Evolutionary conservation across 495 filamentous ascomycete species (phyloP).

Genomic region (Trichodelitschia bisporula): DNA sequence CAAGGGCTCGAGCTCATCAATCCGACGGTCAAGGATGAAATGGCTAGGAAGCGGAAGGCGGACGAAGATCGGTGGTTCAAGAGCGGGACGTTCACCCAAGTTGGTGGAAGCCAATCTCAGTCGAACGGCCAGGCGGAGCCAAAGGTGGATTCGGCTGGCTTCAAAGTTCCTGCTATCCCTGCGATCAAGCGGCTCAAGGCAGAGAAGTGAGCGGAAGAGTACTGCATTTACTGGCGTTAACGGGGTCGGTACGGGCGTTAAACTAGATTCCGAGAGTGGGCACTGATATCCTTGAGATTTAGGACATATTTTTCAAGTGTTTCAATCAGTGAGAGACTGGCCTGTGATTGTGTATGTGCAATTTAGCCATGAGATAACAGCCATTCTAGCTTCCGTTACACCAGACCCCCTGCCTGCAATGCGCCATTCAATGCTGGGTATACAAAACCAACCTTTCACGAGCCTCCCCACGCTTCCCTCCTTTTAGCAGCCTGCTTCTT

Average conservation of each 20-base stretch:
- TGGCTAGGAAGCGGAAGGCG: slow-evolving; percentile 57
- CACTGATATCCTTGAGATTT: too few species aligned
- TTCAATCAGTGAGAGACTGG: too few species aligned
- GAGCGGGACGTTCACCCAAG: slow-evolving; percentile 82
- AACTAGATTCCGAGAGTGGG: too few species aligned
- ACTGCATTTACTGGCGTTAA: too few species aligned
- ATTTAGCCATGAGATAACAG: too few species aligned
- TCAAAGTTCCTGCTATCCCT: slow-evolving; percentile 19
- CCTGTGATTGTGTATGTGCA: too few species aligned
- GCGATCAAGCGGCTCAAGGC: slow-evolving; percentile 12
- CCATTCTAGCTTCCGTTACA: too few species aligned
- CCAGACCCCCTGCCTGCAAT: too few species aligned
- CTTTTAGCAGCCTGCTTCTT: slow-evolving; percentile 44
- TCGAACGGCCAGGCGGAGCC: slow-evolving; percentile 5
- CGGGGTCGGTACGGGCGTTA: too few species aligned
- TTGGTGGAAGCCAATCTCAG: slow-evolving; percentile 25
- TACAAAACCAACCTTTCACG: too few species aligned
- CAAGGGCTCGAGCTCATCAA: slow-evolving; percentile 92
- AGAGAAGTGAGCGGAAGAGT: slow-evolving; percentile 6
- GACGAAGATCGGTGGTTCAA: slow-evolving; percentile 94
- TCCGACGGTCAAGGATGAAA: slow-evolving; percentile 64
- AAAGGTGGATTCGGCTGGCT: slow-evolving; percentile 15
- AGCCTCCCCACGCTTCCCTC: slow-evolving; percentile 24
- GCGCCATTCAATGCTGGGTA: too few species aligned
- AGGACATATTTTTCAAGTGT: too few species aligned